Evolutionary conservation across 805 yeast species (phyloP).

Genomic region (Starmerella apis): DNA sequence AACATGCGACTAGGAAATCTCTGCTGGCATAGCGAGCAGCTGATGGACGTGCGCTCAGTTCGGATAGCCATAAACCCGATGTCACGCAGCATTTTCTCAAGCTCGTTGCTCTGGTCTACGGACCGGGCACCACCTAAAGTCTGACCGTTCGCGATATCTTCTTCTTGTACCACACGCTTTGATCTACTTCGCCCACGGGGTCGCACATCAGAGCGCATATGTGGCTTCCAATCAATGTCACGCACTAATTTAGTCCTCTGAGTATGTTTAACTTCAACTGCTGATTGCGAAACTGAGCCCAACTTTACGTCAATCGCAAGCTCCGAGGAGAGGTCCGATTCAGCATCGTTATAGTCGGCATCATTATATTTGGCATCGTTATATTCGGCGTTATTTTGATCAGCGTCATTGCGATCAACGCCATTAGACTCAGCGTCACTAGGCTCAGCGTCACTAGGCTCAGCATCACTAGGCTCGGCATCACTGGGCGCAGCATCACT

Average conservation of each 20-base stretch:
- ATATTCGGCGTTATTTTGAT: background rate
- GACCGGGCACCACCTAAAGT: background rate
- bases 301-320: background rate
- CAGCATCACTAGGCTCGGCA: too few relatives aligned
- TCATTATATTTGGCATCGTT: background rate
- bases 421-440: background rate
- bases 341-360: background rate
- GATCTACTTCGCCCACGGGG: background rate
- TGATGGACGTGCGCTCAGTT: slow-evolving; percentile 4
- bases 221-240: background rate
- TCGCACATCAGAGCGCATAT: background rate
- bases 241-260: background rate
- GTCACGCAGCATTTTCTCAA: slow-evolving; percentile 7
- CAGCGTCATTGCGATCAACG: background rate
- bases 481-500: too few relatives aligned
- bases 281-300: background rate
- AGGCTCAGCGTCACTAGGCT: too few relatives aligned
- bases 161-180: background rate
- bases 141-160: background rate
- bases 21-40: slow-evolving; percentile 8
- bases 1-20: slow-evolving; percentile 5
- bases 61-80: slow-evolving; percentile 6
- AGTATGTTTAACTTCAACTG: background rate
- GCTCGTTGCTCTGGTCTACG: slow-evolving; percentile 6
- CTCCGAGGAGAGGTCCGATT: background rate